Conservation (phyloP, 2,329 filamentous ascomycete species). For the Colletotrichum sp. region DNA sequence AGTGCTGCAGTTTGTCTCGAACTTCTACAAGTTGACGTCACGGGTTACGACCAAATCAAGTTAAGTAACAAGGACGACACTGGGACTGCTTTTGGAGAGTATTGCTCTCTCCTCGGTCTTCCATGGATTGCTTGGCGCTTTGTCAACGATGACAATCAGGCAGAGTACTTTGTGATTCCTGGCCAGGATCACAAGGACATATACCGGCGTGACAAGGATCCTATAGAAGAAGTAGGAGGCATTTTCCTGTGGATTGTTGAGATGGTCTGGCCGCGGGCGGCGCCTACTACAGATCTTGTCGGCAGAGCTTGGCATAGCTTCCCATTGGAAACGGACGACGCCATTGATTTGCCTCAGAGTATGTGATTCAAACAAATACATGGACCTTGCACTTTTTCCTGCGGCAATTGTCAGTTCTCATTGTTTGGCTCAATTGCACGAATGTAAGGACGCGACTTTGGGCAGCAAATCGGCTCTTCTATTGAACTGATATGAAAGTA, state of each 20-base stretch:
- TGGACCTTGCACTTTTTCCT: neutral
- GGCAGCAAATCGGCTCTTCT: neutral
- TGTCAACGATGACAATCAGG: neutral
- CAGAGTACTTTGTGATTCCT: neutral
- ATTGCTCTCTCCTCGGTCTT: neutral
- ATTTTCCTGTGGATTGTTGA: neutral
- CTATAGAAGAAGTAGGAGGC: neutral
- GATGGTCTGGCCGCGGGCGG: neutral
- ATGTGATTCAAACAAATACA: neutral
- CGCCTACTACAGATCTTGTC: neutral
- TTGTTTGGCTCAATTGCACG: too few species aligned
- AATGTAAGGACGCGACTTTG: too few species aligned
- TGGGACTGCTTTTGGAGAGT: neutral
- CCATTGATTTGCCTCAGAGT: neutral
- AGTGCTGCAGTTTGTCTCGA: neutral
- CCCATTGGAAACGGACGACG: neutral
- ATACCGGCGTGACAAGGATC: neutral
- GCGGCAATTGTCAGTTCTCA: neutral
- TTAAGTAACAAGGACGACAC: neutral
- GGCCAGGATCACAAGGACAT: neutral
- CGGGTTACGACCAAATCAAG: neutral
- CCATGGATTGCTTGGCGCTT: neutral
- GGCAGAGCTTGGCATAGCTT: neutral
- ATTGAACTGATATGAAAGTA: neutral
- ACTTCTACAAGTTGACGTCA: neutral